Percentiles rank a stretch among this genome's conserved stretches.
phyloP scores from a whole-genome alignment of 2,329 filamentous ascomycete genomes.

The Aspergillus melleus region DNA sequence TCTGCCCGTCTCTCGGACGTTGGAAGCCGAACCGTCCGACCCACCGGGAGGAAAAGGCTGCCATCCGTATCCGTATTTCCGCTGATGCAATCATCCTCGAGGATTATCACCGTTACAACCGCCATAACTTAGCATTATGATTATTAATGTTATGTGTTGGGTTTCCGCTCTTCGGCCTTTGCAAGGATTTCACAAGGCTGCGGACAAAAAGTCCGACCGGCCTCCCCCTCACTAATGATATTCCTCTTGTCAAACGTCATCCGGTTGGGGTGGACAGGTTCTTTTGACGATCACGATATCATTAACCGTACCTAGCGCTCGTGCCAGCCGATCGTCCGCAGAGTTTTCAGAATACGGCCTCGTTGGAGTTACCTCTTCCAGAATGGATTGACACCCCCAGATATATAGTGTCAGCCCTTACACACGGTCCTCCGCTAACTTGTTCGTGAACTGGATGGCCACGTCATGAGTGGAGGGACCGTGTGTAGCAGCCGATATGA shows the following conservation, averaged over 20 bases:
- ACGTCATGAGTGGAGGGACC: conserved; percentile 3
- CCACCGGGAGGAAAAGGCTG: not conserved
- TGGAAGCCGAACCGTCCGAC: conserved; percentile 3
- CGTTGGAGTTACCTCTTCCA: conserved; percentile 16
- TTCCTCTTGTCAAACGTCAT: conserved; percentile 7
- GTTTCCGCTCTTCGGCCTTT: not conserved
- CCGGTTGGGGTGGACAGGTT: not conserved
- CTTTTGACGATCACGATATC: conserved; percentile 14
- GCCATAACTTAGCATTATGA: not conserved
- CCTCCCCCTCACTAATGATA: not conserved
- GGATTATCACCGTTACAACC: not conserved
- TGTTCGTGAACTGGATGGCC: not conserved
- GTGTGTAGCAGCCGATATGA: conserved; percentile 3
- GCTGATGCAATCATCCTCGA: not conserved
- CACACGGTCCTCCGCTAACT: not conserved
- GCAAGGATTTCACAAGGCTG: not conserved
- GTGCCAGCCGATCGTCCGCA: conserved; percentile 8
- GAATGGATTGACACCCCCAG: conserved; percentile 14
- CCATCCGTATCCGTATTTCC: conserved; percentile 18
- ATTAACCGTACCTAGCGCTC: conserved; percentile 10
- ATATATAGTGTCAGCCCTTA: not conserved
- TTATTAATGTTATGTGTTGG: not conserved
- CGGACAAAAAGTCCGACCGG: not conserved
- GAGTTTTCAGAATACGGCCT: conserved; percentile 6
- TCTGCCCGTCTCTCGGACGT: conserved; percentile 12